Base-by-base conservation (phyloP, 1,139 yeast species). In the Lizanozyma gosingica region DNA sequence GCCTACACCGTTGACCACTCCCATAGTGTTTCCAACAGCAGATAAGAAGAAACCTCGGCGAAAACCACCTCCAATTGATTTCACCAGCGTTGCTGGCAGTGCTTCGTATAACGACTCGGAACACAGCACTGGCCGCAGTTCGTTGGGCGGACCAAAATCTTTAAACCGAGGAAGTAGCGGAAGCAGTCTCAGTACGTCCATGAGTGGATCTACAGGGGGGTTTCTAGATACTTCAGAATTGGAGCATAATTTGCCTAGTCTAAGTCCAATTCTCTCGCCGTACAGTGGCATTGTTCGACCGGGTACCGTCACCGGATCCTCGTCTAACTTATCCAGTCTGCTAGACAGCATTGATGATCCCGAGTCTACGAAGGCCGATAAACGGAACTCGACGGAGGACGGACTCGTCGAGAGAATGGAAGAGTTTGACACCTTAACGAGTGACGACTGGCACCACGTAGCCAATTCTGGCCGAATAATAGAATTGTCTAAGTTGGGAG, bases 401-500 rank as follows among this genome's bases (percentile, higher is more conserved):
- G 29, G 29, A 6, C 29, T 22, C 11, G 6, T 22, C 6, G 6
- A 6, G 11, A 6, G 29, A 6, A 22, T 22, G 29, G 29, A 22
- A 11, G 29, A 6, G 29, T 22, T 22, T 22, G 29, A 22, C 11
- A 22, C 29, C 11, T 11, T 22, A 6, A 22, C 29, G 9, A 22
- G 29, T 22, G 80, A 77, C 17, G 90, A 83, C 43, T 90, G 97
- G 97, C 75, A 77, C 47, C 52, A 60, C 11, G 67, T 82, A 3
- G 83, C 85, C 22, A 69, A 76, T 44, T 63, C 68, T 32, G 76
- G 74, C 36, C 71, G 73, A 34, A 83, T 86, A 37, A 64, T 72
- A 4, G 83, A 81, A 40, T 51, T 88, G 35, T 79, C 80, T 29
- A 71, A 78, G 35, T 61, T 92, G 15, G 98, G 98, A 15, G 97